These are phyloP conservation scores for Dendrobium huoshanense DNA, from an alignment of 106 monocot species.

Conservation along the genomic window DNA sequence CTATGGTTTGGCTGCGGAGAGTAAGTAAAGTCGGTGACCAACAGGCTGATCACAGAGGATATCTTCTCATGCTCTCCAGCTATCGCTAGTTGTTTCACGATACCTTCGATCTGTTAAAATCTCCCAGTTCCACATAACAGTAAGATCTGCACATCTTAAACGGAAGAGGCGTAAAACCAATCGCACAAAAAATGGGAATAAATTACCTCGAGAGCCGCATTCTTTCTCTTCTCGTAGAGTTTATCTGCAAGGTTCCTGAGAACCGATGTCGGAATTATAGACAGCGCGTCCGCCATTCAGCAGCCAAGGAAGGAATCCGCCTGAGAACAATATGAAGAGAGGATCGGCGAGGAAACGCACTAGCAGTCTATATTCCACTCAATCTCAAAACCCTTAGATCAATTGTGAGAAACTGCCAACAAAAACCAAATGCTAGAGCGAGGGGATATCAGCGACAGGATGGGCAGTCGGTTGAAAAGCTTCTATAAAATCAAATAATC, in stretches of 20 bases:
- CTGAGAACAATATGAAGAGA: background rate
- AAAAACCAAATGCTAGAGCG: background rate
- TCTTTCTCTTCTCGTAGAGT: conserved; percentile 99
- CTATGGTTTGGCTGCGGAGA: conserved; percentile 37
- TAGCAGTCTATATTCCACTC: background rate
- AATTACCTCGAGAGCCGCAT: conserved; percentile 85
- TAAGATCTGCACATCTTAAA: background rate
- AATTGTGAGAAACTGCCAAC: background rate
- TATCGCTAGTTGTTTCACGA: conserved; percentile 22
- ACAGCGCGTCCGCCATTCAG: conserved; percentile 59
- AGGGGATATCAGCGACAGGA: background rate
- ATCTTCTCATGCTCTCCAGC: conserved; percentile 30
- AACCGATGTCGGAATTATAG: conserved; percentile 61
- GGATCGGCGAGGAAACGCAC: background rate
- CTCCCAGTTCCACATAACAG: conserved; percentile 19
- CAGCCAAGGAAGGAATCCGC: conserved; percentile 1
- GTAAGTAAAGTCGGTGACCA: conserved; percentile 19
- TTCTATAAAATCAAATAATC: background rate
- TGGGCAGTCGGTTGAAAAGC: background rate
- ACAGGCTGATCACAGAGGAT: conserved; percentile 15
- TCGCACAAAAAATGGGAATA: background rate
- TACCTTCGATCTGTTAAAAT: conserved; percentile 37
- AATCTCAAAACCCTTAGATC: background rate
- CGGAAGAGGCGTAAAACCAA: background rate
- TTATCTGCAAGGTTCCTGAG: conserved; percentile 84